phyloP scores from a whole-genome alignment of 768 basidiomycete species.

The Agrocybe praecox region DNA sequence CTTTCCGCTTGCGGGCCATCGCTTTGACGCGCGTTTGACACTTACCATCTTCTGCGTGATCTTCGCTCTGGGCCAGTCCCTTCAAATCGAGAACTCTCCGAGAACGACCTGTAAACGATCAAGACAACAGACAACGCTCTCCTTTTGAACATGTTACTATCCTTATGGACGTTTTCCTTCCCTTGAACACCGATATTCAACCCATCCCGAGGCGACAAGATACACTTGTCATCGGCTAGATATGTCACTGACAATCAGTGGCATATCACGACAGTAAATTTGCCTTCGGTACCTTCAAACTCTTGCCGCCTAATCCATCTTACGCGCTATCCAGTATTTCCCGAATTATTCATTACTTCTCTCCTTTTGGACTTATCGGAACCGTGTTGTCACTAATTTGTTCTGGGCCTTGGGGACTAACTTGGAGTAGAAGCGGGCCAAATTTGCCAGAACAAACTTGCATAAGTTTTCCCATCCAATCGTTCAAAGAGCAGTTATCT shows the following conservation, averaged over 20 bases:
- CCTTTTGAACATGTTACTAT: constrained; percentile 4
- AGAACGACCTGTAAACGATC: constrained; percentile 4
- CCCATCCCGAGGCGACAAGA: constrained; percentile 10
- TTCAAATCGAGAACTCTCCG: background rate
- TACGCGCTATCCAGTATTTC: background rate
- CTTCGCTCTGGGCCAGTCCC: background rate
- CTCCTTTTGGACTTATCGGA: background rate
- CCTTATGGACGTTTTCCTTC: constrained; percentile 1
- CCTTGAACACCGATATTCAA: constrained; percentile 1
- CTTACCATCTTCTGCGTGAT: constrained; percentile 1
- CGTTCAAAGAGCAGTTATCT: background rate
- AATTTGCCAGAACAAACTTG: background rate
- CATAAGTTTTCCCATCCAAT: background rate
- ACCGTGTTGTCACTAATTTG: background rate
- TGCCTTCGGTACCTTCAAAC: constrained; percentile 11
- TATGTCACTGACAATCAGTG: constrained; percentile 4
- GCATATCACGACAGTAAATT: constrained; percentile 15
- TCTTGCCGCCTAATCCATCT: constrained; percentile 1
- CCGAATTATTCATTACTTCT: constrained; percentile 1
- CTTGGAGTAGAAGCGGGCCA: background rate
- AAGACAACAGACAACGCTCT: background rate
- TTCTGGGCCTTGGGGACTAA: background rate
- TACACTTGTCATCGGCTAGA: constrained; percentile 9
- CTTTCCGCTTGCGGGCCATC: constrained; percentile 8
- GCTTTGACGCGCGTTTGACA: constrained; percentile 19